Base-by-base conservation (phyloP, 306 rosid species). In the Neltuma alba region DNA sequence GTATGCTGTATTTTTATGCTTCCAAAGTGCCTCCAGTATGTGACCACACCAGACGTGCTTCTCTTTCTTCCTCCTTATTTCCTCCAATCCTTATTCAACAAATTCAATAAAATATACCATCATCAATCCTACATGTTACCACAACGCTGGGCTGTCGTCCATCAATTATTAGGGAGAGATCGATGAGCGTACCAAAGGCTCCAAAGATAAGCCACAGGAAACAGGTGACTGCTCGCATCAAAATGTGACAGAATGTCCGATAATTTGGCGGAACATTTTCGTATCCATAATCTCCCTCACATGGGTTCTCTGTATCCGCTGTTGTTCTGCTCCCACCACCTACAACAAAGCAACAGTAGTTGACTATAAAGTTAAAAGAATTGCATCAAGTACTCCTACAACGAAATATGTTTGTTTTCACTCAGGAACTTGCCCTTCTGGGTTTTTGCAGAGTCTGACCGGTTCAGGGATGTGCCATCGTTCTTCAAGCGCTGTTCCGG, bases 41-140 rank as follows among this genome's bases (percentile, higher is more conserved):
- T 86, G 86, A 74, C 37, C 20, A 33, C 91, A 75, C 91, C 89
- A 86, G 33, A 7, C 36, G 61, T 89, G 92, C 61, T 77, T 85
- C 48, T 64, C 31, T 66, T 65, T 82, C 72, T 70, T 42, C 58
- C 25, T 30, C 64, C 20, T 81, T 27, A 57, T 0, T 2, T 57
- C 63, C 63, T 23, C 16, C 5, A 57, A 10, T 57, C 63, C 63
- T 57, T 50, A 50, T 50, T 42, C 3, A 14, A 4, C 52, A 2
- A 45, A 45, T 45, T 45, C 52, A 45, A 45, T 45, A 45, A 45
- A n/a, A n/a, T n/a, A n/a, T n/a, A n/a, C n/a, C n/a, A n/a, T n/a
- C n/a, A n/a, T n/a, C n/a, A n/a, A n/a, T n/a, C n/a, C n/a, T n/a
- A n/a, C n/a, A n/a, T n/a, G n/a, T n/a, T n/a, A n/a, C n/a, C n/a